Percentiles rank a stretch among this genome's conserved stretches.
Evolutionary conservation across 2,329 filamentous ascomycete species (phyloP).

Genomic region (Exophiala aquamarina): DNA sequence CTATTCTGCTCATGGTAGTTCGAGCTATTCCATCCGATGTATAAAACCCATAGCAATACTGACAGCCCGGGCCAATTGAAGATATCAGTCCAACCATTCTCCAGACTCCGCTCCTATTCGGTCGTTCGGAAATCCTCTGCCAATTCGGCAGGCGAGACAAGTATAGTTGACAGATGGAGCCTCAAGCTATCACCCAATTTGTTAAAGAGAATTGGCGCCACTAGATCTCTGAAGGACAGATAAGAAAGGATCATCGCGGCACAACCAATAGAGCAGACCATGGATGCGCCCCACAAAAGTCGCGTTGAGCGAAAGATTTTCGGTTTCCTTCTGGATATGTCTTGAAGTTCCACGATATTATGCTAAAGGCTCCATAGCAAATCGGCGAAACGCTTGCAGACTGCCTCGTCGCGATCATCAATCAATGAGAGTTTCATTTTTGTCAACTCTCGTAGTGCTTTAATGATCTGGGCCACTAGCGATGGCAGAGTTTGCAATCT

Average conservation of each 20-base stretch:
- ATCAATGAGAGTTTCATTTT: constrained; percentile 7
- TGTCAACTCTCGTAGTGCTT: constrained; percentile 12
- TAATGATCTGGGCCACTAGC: constrained; percentile 1
- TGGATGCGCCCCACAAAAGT: not conserved
- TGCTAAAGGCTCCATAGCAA: constrained; percentile 20
- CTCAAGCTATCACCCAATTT: constrained; percentile 9
- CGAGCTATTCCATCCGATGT: constrained; percentile 14
- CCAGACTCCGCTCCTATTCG: not conserved
- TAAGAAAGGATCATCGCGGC: constrained; percentile 17
- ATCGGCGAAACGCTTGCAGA: constrained; percentile 15
- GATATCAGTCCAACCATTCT: not conserved
- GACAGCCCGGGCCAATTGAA: constrained; percentile 1
- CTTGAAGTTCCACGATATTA: constrained; percentile 5
- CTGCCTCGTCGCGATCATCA: constrained; percentile 2
- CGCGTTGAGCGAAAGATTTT: too few species aligned
- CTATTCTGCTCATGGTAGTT: not conserved
- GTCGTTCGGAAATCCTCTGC: not conserved
- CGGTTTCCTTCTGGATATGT: not conserved
- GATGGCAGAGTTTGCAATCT: constrained; percentile 7
- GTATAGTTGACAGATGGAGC: constrained; percentile 2
- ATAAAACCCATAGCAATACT: constrained; percentile 16
- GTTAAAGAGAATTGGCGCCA: constrained; percentile 12
- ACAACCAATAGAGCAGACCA: not conserved
- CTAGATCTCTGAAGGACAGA: constrained; percentile 13
- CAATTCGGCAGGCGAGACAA: too few species aligned